Percentiles rank a stretch among this genome's conserved stretches.
Evolutionary conservation across 495 filamentous ascomycete genomes (phyloP).

Genomic region (Umbilicaria muhlenbergii): DNA sequence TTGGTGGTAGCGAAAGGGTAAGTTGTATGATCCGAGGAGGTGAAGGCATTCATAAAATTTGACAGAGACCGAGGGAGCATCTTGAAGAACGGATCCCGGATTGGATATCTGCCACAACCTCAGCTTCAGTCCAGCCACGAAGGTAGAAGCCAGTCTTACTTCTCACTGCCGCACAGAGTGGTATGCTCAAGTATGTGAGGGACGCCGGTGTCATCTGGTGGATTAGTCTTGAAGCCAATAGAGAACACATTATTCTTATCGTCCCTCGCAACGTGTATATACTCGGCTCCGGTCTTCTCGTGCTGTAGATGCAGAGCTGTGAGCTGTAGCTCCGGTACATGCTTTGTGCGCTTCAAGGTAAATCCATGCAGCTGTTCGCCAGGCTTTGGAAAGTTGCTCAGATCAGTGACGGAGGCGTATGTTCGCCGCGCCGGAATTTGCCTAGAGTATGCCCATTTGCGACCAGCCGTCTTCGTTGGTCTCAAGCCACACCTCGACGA

Average conservation of each 20-base stretch:
- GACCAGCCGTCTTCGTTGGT: conserved; percentile 14
- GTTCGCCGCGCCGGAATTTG: conserved; percentile 30
- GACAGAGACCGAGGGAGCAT: conserved; percentile 95
- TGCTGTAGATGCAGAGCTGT: conserved; percentile 81
- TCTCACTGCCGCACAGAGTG: conserved; percentile 91
- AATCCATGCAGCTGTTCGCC: conserved; percentile 88
- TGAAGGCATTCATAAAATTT: conserved; percentile 99
- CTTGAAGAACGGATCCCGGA: conserved; percentile 98
- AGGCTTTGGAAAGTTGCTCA: conserved; percentile 53
- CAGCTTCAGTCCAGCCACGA: conserved; percentile 8
- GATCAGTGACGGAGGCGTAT: conserved; percentile 54
- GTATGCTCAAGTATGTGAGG: conserved; percentile 97
- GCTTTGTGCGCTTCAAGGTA: conserved; percentile 71
- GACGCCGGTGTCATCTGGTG: conserved; percentile 87
- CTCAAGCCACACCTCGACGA: conserved; percentile 4
- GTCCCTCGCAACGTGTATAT: conserved; percentile 84
- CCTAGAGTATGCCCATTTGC: conserved; percentile 18
- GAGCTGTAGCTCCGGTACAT: conserved; percentile 85
- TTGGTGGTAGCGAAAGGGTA: conserved; percentile 99
- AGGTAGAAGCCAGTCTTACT: conserved; percentile 34
- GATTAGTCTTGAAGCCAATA: conserved; percentile 97
- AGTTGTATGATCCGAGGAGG: conserved; percentile 87
- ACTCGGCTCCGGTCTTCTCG: conserved; percentile 87
- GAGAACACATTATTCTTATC: conserved; percentile 99
- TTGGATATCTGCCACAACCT: conserved; percentile 53